Evolutionary conservation across 352 stramenopile genomes (phyloP).

Genomic region (Globisporangium recalcitrans): DNA sequence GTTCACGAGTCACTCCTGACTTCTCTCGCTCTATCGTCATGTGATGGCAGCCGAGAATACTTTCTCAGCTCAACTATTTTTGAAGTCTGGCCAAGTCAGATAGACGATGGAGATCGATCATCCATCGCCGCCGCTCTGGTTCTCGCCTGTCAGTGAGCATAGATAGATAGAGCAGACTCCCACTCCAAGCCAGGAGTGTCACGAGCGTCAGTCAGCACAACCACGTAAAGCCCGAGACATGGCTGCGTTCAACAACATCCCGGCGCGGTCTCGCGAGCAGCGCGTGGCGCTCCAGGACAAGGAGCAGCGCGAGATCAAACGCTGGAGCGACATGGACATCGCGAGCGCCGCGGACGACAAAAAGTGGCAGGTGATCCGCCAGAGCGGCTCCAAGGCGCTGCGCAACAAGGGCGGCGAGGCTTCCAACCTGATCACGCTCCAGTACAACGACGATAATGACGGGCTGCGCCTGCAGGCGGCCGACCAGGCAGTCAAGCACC

Average conservation of each 20-base stretch:
- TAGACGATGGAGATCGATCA: neutral
- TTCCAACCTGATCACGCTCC: constrained; percentile 86
- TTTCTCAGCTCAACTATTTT: neutral
- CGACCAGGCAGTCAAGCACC: constrained; percentile 69
- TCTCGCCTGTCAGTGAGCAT: neutral
- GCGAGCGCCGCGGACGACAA: constrained; percentile 60
- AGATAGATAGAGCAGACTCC: neutral
- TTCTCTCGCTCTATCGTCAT: neutral
- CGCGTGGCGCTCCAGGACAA: constrained; percentile 70
- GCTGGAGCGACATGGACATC: constrained; percentile 83
- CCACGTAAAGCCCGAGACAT: too few species aligned
- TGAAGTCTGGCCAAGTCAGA: neutral
- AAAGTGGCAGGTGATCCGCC: constrained; percentile 48
- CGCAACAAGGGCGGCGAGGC: constrained; percentile 85
- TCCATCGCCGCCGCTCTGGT: neutral
- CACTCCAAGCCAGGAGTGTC: neutral
- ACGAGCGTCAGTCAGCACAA: neutral
- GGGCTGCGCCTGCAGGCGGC: constrained; percentile 58
- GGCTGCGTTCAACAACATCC: constrained; percentile 75
- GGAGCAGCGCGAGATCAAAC: constrained; percentile 71
- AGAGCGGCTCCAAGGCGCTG: constrained; percentile 70
- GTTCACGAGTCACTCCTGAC: too few species aligned
- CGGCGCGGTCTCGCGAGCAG: constrained; percentile 56
- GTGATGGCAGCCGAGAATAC: neutral
- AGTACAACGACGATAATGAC: constrained; percentile 85